A percentile compares a stretch with the other conserved stretches of the same genome.
phyloP scores from a whole-genome alignment of 2,329 filamentous ascomycete genomes.

The Pseudocercospora fuligena region DNA sequence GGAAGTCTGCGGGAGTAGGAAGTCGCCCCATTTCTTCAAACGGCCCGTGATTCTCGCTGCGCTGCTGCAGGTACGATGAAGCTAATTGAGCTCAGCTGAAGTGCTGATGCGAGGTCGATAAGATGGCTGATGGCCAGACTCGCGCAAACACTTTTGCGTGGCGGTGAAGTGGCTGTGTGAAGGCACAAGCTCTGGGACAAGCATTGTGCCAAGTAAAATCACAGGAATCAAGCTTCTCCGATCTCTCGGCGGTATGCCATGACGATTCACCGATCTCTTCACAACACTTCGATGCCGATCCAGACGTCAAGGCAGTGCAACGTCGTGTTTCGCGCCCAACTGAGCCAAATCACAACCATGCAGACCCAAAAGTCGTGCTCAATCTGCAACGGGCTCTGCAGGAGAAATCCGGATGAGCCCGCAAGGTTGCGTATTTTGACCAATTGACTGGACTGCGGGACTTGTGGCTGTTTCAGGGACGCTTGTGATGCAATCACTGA shows the following conservation, averaged over 20 bases:
- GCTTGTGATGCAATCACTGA: slow-evolving; percentile 24
- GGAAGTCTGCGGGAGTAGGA: slow-evolving; percentile 50
- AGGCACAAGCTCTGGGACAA: background rate
- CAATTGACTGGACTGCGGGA: slow-evolving; percentile 15
- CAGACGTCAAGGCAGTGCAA: slow-evolving; percentile 4
- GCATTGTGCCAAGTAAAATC: slow-evolving; percentile 3
- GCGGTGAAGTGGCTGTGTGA: background rate
- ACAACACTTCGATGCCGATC: slow-evolving; percentile 7
- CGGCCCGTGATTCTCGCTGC: slow-evolving; percentile 15
- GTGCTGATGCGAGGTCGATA: background rate
- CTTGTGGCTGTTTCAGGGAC: slow-evolving; percentile 19
- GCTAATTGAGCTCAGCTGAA: slow-evolving; percentile 9
- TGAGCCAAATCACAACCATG: background rate
- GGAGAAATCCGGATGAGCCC: background rate
- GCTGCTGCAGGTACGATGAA: slow-evolving; percentile 22
- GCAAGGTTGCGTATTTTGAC: slow-evolving; percentile 9
- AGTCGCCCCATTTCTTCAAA: slow-evolving; percentile 43
- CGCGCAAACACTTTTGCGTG: background rate
- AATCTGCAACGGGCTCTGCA: slow-evolving; percentile 14
- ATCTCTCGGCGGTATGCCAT: background rate
- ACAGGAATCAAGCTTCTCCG: background rate
- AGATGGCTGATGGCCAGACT: background rate
- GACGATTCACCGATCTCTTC: background rate
- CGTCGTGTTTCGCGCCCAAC: slow-evolving; percentile 4
- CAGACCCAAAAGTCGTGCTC: slow-evolving; percentile 2